These are phyloP conservation scores for Desmodesmus armatus DNA, from an alignment of 139 green algal species.

Conservation along the genomic window DNA sequence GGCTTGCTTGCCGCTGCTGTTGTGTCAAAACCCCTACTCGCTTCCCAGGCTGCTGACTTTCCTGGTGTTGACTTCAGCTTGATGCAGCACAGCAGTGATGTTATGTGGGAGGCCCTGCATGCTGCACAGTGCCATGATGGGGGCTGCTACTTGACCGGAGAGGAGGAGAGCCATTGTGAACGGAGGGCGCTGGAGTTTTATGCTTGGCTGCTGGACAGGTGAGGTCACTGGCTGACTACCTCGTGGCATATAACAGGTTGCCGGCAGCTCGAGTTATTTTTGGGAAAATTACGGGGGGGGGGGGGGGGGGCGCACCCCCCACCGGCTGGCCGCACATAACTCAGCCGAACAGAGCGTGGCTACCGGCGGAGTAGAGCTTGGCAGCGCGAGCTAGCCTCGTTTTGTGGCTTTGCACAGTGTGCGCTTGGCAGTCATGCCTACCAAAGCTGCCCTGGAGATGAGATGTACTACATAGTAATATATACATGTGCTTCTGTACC, in stretches of 20 bases:
- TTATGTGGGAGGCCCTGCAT: background rate
- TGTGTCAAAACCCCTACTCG: no score
- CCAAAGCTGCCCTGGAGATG: no score
- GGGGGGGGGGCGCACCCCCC: no score
- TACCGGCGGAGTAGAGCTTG: background rate
- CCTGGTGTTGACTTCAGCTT: conserved; percentile 28
- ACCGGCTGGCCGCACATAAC: background rate
- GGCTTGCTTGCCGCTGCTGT: no score
- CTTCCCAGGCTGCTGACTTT: background rate
- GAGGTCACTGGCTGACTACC: no score
- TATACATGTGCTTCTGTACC: no score
- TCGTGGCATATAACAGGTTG: background rate
- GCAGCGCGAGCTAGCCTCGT: background rate
- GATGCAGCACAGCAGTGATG: background rate
- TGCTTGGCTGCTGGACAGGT: conserved; percentile 26
- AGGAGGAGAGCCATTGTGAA: conserved; percentile 15
- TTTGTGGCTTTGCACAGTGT: background rate
- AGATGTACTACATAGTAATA: no score
- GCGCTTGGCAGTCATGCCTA: no score
- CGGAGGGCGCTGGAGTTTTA: conserved; percentile 14
- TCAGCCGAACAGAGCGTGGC: background rate
- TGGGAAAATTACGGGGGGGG: no score
- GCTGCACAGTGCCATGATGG: background rate
- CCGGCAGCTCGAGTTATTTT: background rate
- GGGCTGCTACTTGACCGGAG: conserved; percentile 22